These are phyloP conservation scores for Talaromyces liani DNA, from an alignment of 495 filamentous ascomycete species.

Conservation along the genomic window DNA sequence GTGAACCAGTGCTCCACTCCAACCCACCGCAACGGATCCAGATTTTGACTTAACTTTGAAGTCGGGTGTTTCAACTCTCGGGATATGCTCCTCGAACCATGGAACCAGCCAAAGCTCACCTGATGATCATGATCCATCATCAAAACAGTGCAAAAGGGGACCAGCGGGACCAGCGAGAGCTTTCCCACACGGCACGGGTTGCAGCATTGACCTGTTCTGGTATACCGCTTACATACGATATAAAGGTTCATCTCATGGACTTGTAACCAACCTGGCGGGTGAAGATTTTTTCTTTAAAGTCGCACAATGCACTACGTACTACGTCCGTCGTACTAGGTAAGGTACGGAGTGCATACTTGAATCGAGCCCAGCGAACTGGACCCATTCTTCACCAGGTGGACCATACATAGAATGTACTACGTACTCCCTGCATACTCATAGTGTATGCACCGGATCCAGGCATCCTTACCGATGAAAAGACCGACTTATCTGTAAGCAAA, in stretches of 20 bases:
- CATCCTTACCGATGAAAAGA: neutral
- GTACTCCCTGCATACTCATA: too few species aligned
- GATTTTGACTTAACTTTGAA: neutral
- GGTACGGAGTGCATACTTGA: neutral
- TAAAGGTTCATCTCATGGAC: neutral
- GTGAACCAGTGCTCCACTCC: neutral
- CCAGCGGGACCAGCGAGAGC: neutral
- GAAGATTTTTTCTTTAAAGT: neutral
- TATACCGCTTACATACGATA: neutral
- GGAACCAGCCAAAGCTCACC: neutral
- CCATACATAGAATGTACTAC: neutral
- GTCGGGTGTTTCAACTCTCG: neutral
- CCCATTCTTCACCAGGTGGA: neutral
- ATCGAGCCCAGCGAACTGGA: conserved; percentile 1
- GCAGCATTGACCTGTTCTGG: neutral
- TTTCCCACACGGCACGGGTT: neutral
- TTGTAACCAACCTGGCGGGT: neutral
- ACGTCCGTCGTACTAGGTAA: neutral
- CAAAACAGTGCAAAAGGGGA: neutral
- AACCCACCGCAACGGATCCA: conserved; percentile 1
- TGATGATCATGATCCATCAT: neutral
- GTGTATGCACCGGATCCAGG: neutral
- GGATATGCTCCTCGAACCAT: neutral
- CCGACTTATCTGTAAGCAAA: neutral
- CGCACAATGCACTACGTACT: neutral